phyloP scores from a whole-genome alignment of 1,284 basidiomycete species.

The Bjerkandera adusta region DNA sequence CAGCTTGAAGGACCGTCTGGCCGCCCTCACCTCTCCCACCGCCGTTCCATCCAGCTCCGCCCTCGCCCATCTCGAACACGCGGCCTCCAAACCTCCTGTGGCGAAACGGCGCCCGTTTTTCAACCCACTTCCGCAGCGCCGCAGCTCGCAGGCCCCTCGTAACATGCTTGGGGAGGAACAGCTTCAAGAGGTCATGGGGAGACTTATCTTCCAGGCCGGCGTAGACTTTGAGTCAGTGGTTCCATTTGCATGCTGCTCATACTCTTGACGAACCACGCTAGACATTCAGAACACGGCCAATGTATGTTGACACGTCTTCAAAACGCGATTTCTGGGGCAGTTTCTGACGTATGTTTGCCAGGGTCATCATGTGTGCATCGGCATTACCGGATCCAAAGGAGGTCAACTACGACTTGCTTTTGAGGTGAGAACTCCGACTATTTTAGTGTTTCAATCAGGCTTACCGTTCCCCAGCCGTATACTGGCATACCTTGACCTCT shows the following conservation, averaged over 20 bases:
- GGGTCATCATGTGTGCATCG: slow-evolving; percentile 80
- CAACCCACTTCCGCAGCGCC: slow-evolving; percentile 10
- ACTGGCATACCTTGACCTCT: slow-evolving; percentile 73
- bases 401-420: slow-evolving; percentile 75
- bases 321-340: neutral
- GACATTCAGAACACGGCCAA: slow-evolving; percentile 68
- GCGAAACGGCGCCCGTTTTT: slow-evolving; percentile 25
- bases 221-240: slow-evolving; percentile 77
- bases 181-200: slow-evolving; percentile 64
- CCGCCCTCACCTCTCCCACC: slow-evolving; percentile 50
- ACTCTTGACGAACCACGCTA: slow-evolving; percentile 5
- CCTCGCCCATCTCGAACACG: neutral
- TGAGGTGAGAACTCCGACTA: slow-evolving; percentile 39
- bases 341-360: slow-evolving; percentile 30
- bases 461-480: slow-evolving; percentile 50
- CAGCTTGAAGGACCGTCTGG: slow-evolving; percentile 57
- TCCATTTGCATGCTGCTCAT: neutral
- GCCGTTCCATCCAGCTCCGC: slow-evolving; percentile 33
- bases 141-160: neutral
- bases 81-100: slow-evolving; percentile 16
- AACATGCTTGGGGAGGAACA: slow-evolving; percentile 33
- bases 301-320: slow-evolving; percentile 47
- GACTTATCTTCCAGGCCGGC: slow-evolving; percentile 82
- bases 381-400: slow-evolving; percentile 76
- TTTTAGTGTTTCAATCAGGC: neutral